Evolutionary conservation across 768 basidiomycete species (phyloP).

Genomic region (Boletus vermiculosoides): DNA sequence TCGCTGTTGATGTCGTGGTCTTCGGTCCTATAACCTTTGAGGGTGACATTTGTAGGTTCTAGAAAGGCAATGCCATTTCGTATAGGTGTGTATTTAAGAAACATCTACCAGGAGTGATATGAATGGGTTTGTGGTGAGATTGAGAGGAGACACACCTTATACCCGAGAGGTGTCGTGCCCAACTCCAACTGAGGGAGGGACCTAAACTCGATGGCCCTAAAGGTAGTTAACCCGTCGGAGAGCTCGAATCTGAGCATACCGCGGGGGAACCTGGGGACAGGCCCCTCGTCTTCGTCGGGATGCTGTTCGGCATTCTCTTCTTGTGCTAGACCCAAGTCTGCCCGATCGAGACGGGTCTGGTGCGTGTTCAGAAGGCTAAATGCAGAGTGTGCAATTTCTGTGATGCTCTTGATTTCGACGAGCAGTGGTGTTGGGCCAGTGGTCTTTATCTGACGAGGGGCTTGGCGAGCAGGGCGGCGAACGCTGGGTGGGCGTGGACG

Average conservation of each 20-base stretch:
- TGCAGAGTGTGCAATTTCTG: conserved; percentile 83
- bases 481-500: conserved; percentile 3
- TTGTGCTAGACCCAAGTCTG: conserved; percentile 42
- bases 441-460: conserved; percentile 19
- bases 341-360: conserved; percentile 60
- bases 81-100: conserved; percentile 66
- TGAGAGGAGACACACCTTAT: conserved; percentile 54
- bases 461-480: conserved; percentile 3
- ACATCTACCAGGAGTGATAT: conserved; percentile 44
- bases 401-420: conserved; percentile 75
- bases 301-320: conserved; percentile 46
- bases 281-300: conserved; percentile 60
- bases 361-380: conserved; percentile 73
- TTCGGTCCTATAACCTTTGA: conserved; percentile 61
- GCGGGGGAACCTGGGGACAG: conserved; percentile 78
- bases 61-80: conserved; percentile 75
- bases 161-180: conserved; percentile 77
- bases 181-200: conserved; percentile 63
- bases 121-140: neutral
- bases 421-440: conserved; percentile 51
- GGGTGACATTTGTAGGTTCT: conserved; percentile 60
- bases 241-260: conserved; percentile 75
- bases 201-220: conserved; percentile 80
- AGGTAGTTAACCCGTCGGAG: conserved; percentile 67
- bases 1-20: conserved; percentile 63